Evolutionary conservation across 1,284 basidiomycete species (phyloP).

Genomic region (Kalmanozyma brasiliensis): DNA sequence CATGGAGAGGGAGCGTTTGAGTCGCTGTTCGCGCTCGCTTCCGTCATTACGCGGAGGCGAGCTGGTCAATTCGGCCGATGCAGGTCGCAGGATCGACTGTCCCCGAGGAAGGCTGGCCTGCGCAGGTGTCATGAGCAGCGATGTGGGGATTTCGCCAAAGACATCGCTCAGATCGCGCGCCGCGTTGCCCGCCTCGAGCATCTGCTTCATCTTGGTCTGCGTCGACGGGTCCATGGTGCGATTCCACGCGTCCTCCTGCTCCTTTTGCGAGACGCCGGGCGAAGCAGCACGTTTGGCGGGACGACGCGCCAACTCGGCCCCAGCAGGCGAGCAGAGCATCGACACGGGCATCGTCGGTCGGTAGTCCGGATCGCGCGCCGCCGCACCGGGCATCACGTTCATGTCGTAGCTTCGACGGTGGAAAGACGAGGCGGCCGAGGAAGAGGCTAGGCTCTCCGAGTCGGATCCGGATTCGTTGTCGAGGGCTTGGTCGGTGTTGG

Average conservation of each 20-base stretch:
- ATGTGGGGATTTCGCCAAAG: conserved; percentile 45
- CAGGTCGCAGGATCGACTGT: conserved; percentile 25
- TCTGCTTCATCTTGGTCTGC: conserved; percentile 37
- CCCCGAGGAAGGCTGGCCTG: conserved; percentile 29
- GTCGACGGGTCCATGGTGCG: conserved; percentile 26
- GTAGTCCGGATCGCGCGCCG: conserved; percentile 25
- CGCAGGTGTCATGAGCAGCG: conserved; percentile 37
- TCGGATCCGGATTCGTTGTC: conserved; percentile 31
- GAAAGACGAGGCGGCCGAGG: conserved; percentile 15
- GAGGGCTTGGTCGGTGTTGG: not conserved
- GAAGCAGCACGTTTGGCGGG: conserved; percentile 3
- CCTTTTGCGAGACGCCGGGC: conserved; percentile 16
- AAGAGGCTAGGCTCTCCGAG: conserved; percentile 22
- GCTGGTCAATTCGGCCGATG: conserved; percentile 13
- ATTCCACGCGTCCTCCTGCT: conserved; percentile 39
- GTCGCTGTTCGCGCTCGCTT: not conserved
- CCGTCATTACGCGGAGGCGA: not conserved
- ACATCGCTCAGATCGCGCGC: conserved; percentile 37
- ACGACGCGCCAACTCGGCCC: conserved; percentile 13
- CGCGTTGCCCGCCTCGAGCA: conserved; percentile 41
- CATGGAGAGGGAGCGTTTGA: conserved; percentile 17
- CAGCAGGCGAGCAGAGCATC: conserved; percentile 19
- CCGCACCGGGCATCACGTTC: conserved; percentile 32
- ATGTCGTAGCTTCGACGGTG: conserved; percentile 14
- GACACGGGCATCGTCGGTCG: conserved; percentile 40